A percentile compares a stretch with the other conserved stretches of the same genome.
These are phyloP conservation scores for Aspergillus caelatus DNA, from an alignment of 2,329 filamentous ascomycete species.

Conservation along the genomic window DNA sequence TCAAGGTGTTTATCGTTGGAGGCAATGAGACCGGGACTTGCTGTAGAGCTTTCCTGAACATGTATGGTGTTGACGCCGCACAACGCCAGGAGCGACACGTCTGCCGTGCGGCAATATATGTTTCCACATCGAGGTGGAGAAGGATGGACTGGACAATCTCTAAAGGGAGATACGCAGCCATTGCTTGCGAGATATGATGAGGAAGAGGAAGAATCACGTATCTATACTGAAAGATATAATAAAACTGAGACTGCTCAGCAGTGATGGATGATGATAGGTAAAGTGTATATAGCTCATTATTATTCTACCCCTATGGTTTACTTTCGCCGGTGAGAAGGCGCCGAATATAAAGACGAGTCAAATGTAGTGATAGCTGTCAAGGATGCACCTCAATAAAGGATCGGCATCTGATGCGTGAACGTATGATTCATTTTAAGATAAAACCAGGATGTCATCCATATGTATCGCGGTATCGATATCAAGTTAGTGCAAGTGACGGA, in stretches of 20 bases:
- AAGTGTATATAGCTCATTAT: background rate
- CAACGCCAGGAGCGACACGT: slow-evolving; percentile 19
- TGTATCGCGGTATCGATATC: background rate
- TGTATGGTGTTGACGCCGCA: slow-evolving; percentile 21
- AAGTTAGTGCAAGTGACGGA: background rate
- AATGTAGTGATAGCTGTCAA: background rate
- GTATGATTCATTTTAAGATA: background rate
- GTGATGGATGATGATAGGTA: background rate
- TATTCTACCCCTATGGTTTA: background rate
- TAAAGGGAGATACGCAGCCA: slow-evolving; percentile 18
- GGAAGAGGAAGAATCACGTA: background rate
- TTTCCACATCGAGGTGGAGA: slow-evolving; percentile 19
- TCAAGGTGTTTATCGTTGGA: slow-evolving; percentile 9
- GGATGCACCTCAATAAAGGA: background rate
- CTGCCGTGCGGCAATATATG: slow-evolving; percentile 21
- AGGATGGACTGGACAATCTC: slow-evolving; percentile 26
- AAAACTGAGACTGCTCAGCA: background rate
- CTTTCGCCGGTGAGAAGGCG: background rate
- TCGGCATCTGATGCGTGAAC: background rate
- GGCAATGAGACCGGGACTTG: slow-evolving; percentile 18
- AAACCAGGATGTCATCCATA: background rate
- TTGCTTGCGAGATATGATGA: background rate
- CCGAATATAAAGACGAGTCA: background rate
- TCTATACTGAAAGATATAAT: background rate
- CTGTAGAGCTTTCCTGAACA: slow-evolving; percentile 17